Conservation (phyloP, 2,329 filamentous ascomycete genomes). For the Arthrinium phaeospermum region DNA sequence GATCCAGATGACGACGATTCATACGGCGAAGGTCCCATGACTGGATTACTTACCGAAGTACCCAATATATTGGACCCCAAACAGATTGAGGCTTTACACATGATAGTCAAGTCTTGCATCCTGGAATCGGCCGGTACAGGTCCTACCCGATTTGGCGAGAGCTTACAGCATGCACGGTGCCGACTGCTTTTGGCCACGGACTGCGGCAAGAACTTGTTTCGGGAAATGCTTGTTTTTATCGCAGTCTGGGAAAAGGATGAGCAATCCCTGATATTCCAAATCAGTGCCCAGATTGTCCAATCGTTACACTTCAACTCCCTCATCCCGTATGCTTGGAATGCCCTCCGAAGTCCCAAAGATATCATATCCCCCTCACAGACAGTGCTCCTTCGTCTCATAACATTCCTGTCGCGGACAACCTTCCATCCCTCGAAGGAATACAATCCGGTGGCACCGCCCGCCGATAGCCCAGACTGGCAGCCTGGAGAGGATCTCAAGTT, state of each 20-base stretch:
- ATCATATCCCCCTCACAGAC: conserved; percentile 96
- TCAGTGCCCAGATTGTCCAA: conserved; percentile 95
- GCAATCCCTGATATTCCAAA: conserved; percentile 92
- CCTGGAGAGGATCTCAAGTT: conserved; percentile 60
- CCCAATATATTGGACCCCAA: conserved; percentile 92
- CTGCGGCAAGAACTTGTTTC: conserved; percentile 85
- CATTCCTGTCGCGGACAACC: conserved; percentile 80
- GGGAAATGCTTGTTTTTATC: conserved; percentile 93
- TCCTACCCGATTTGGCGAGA: conserved; percentile 71
- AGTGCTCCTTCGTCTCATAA: conserved; percentile 87
- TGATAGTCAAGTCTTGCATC: conserved; percentile 97
- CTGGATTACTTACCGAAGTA: conserved; percentile 88
- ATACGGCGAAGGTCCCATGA: conserved; percentile 78
- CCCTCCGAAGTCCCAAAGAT: conserved; percentile 89
- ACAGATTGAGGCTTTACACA: conserved; percentile 93
- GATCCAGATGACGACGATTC: conserved; percentile 71
- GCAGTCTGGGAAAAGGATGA: conserved; percentile 96
- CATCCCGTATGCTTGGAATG: conserved; percentile 90
- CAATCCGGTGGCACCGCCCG: conserved; percentile 32
- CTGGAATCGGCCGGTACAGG: conserved; percentile 80
- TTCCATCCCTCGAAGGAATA: conserved; percentile 47
- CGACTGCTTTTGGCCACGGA: conserved; percentile 89
- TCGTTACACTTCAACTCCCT: conserved; percentile 88
- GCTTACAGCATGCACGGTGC: conserved; percentile 88
- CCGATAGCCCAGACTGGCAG: conserved; percentile 28